phyloP scores from a whole-genome alignment of 768 basidiomycete species.

The Collybia nuda region DNA sequence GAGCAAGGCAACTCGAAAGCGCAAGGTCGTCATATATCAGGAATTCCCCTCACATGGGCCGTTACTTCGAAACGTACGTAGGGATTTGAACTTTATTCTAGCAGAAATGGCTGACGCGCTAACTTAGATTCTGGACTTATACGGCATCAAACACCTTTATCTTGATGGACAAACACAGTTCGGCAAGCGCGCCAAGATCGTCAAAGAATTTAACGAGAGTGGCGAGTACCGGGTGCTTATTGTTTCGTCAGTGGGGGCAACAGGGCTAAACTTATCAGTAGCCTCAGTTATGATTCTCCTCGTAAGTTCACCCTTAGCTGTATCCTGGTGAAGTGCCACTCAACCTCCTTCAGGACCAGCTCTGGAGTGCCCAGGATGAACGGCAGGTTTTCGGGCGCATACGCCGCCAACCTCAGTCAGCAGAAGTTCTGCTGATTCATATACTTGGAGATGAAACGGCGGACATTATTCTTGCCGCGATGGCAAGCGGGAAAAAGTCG shows the following conservation, averaged over 20 bases:
- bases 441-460: constrained; percentile 11
- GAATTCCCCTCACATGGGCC: constrained; percentile 16
- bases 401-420: constrained; percentile 11
- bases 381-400: constrained; percentile 11
- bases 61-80: constrained; percentile 16
- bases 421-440: constrained; percentile 6
- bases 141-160: constrained; percentile 1
- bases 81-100: not conserved
- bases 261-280: constrained; percentile 20
- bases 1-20: not conserved
- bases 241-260: constrained; percentile 20
- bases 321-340: not conserved
- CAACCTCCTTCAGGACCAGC: constrained; percentile 9
- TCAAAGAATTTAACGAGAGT: constrained; percentile 10
- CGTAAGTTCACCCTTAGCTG: constrained; percentile 10
- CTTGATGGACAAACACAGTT: constrained; percentile 15
- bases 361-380: constrained; percentile 16
- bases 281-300: constrained; percentile 20
- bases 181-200: constrained; percentile 6
- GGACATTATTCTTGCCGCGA: constrained; percentile 9
- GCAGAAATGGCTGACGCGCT: not conserved
- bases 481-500: not conserved
- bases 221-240: constrained; percentile 12
- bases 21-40: constrained; percentile 7
- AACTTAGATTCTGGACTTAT: constrained; percentile 5